These are phyloP conservation scores for Acanthamoeba lenticulata DNA, from an alignment of 208 protist genomes.

Conservation along the genomic window DNA sequence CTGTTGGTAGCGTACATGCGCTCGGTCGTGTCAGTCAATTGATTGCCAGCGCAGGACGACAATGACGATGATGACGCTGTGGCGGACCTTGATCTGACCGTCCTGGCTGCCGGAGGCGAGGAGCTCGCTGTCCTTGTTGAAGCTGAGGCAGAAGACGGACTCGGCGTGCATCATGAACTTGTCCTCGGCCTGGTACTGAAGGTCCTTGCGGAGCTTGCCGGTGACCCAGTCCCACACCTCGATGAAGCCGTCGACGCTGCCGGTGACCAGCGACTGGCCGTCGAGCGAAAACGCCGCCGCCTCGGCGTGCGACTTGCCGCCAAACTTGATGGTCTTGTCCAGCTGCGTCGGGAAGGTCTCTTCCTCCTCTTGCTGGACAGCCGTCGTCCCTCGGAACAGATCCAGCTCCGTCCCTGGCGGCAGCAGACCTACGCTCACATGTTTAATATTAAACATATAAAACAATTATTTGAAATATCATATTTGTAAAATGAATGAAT, in stretches of 20 bases:
- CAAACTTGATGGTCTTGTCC: slow-evolving; percentile 68
- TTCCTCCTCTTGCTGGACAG: slow-evolving; percentile 62
- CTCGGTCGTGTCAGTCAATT: not conserved
- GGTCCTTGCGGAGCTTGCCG: slow-evolving; percentile 62
- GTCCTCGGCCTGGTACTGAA: slow-evolving; percentile 68
- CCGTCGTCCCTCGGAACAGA: slow-evolving; percentile 64
- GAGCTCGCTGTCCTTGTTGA: slow-evolving; percentile 70
- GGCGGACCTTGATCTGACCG: slow-evolving; percentile 51
- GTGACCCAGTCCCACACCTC: slow-evolving; percentile 70
- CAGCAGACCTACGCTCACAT: slow-evolving; percentile 5
- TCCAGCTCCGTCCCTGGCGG: slow-evolving; percentile 61
- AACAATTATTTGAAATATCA: no score
- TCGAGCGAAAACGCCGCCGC: slow-evolving; percentile 53
- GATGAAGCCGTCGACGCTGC: slow-evolving; percentile 71
- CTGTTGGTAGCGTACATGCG: not conserved
- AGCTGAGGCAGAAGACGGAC: slow-evolving; percentile 67
- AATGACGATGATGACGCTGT: not conserved
- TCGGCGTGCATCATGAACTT: slow-evolving; percentile 71
- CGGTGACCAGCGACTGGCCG: slow-evolving; percentile 66
- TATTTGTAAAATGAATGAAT: not conserved
- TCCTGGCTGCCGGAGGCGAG: slow-evolving; percentile 63
- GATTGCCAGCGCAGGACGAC: not conserved
- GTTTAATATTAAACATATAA: no score
- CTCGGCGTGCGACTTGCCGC: slow-evolving; percentile 68
- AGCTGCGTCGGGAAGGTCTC: slow-evolving; percentile 52